phyloP scores from a whole-genome alignment of 2,329 filamentous ascomycete genomes.

The Fonsecaea pedrosoi region DNA sequence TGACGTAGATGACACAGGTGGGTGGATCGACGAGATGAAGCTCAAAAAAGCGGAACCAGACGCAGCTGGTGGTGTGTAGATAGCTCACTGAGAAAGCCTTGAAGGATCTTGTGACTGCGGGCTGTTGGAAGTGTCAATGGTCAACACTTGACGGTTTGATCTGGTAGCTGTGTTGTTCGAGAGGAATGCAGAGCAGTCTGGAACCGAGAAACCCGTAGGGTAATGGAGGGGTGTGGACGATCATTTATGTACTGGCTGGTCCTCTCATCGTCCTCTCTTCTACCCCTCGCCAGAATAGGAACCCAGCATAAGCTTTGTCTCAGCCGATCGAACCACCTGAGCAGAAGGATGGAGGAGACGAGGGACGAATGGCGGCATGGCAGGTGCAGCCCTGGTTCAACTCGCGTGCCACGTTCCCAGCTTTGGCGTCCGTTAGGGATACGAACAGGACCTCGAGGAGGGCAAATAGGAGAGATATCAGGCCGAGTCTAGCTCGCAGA shows the following conservation, averaged over 20 bases:
- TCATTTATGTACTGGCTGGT: background rate
- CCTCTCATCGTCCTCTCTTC: background rate
- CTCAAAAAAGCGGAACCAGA: background rate
- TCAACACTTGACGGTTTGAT: background rate
- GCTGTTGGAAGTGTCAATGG: background rate
- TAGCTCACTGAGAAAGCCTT: background rate
- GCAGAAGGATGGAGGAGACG: background rate
- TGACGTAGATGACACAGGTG: slow-evolving; percentile 14
- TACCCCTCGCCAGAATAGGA: background rate
- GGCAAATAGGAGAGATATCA: background rate
- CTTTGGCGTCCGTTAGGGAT: background rate
- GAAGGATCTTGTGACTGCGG: background rate
- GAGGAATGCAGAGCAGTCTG: background rate
- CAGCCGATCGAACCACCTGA: background rate
- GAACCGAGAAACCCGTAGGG: background rate
- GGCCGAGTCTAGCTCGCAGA: background rate
- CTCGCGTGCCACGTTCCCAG: background rate
- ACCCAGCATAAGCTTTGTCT: background rate
- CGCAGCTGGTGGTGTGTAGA: background rate
- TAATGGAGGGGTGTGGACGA: background rate
- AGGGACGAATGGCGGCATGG: background rate
- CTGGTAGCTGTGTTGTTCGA: background rate
- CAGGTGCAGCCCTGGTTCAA: background rate
- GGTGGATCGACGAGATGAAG: background rate
- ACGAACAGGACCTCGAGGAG: background rate